These are phyloP conservation scores for Penicillium sp. DNA, from an alignment of 2,329 filamentous ascomycete genomes.

Conservation along the genomic window DNA sequence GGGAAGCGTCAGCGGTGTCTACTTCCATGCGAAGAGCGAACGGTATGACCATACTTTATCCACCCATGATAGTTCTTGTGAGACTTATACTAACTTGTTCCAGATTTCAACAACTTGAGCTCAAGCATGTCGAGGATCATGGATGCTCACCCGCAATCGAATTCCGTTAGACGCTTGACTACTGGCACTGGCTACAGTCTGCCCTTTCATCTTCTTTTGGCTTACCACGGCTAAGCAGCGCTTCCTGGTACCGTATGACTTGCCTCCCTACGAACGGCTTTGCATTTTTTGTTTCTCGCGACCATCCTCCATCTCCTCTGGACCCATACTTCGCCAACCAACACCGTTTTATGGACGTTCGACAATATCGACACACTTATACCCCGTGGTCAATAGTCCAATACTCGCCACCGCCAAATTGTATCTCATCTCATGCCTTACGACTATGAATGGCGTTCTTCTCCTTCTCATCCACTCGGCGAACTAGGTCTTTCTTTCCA, in stretches of 20 bases:
- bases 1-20: conserved; percentile 87
- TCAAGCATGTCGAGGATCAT: conserved; percentile 81
- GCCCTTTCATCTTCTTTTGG: not conserved
- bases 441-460: conserved; percentile 26
- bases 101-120: conserved; percentile 88
- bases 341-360: not conserved
- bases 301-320: not conserved
- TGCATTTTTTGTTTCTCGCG: not conserved
- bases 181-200: conserved; percentile 11
- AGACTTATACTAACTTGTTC: conserved; percentile 10
- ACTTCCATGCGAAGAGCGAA: conserved; percentile 97
- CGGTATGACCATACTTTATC: conserved; percentile 62
- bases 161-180: conserved; percentile 64
- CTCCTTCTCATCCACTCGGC: conserved; percentile 6
- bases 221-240: conserved; percentile 4
- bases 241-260: conserved; percentile 8
- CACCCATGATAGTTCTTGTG: not conserved
- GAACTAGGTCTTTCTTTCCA: conserved; percentile 11
- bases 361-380: conserved; percentile 8
- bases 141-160: conserved; percentile 86
- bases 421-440: conserved; percentile 24
- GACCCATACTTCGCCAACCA: not conserved
- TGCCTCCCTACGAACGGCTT: not conserved
- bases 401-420: conserved; percentile 12
- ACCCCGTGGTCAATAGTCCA: conserved; percentile 9